Evolutionary conservation across 2,329 filamentous ascomycete genomes (phyloP).

Genomic region (Hypoxylon rubiginosum): DNA sequence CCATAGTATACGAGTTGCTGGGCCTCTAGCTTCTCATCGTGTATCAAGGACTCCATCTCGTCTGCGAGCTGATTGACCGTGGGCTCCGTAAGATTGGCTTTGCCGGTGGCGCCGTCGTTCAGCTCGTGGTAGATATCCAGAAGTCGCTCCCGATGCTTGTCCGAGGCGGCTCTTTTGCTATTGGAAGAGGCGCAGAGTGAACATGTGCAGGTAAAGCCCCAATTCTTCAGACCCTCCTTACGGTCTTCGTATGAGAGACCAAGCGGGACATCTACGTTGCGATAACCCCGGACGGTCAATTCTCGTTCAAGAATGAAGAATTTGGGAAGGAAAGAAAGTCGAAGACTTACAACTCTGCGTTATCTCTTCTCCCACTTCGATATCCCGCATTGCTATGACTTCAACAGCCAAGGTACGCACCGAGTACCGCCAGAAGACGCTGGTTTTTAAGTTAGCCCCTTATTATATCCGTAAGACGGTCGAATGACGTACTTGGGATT

Average conservation of each 20-base stretch:
- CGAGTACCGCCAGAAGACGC: slow-evolving; percentile 38
- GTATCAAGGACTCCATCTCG: slow-evolving; percentile 33
- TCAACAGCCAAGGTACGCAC: slow-evolving; percentile 28
- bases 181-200: slow-evolving; percentile 27
- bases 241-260: slow-evolving; percentile 34
- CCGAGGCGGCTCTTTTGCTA: slow-evolving; percentile 20
- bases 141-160: slow-evolving; percentile 22
- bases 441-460: slow-evolving; percentile 8
- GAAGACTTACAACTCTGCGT: slow-evolving; percentile 36
- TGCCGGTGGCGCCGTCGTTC: slow-evolving; percentile 20
- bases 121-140: slow-evolving; percentile 34
- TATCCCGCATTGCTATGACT: slow-evolving; percentile 36
- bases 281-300: background rate
- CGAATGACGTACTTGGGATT: slow-evolving; percentile 31
- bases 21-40: slow-evolving; percentile 27
- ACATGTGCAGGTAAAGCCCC: slow-evolving; percentile 35
- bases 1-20: slow-evolving; percentile 36
- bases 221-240: slow-evolving; percentile 27
- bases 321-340: background rate
- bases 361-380: slow-evolving; percentile 36
- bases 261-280: slow-evolving; percentile 33
- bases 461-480: background rate
- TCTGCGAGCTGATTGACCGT: slow-evolving; percentile 6
- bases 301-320: background rate
- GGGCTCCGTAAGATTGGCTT: slow-evolving; percentile 17